Evolutionary conservation across 2,329 filamentous ascomycete species (phyloP), one percentile per base, ranked within the genome.

Genomic region (Cladobotryum protrusum): DNA sequence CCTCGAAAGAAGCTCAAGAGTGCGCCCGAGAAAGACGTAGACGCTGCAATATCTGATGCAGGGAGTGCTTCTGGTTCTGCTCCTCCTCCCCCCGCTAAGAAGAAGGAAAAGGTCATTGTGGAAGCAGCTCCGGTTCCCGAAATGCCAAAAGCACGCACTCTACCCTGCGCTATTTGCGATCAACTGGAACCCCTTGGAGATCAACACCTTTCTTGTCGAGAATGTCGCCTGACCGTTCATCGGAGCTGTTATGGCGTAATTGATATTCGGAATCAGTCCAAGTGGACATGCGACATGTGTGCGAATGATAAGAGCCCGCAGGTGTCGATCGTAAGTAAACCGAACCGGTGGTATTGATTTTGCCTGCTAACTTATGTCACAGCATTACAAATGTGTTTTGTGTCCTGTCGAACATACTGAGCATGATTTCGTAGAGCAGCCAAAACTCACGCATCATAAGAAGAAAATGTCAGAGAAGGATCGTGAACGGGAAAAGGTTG

Each of bases 281-380:
- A 95, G 68, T 99, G 93, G 93, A 81, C 86, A 37, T 99, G 93
- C 67, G 93, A 97, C 68, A 95, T 91, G 80, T 99, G 93, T 68
- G 77, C 83, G 35, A 99, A 99, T 63, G 93, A 99, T 64, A 89
- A 90, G 65, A 92, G 86, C 61, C 90, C 92, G 5, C 84, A 89
- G 57, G 85, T 95, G 41, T 96, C 93, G n/a, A 92, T 95, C 51
- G 86, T 87, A 76, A 76, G 83, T 75, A 52, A 24, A 14, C 34
- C n/a, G 24, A 14, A 6, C 17, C 18, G 40, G 6, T 39, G n/a
- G 6, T 15, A 2, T 29, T 29, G 24, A 29, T 39, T 20, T 33
- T n/a, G 35, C 43, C 37, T 63, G 49, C 63, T 65, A 63, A 56
- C 60, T 18, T 24, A 32, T 32, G 37, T 19, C 47, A 33, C 57